Conservation (phyloP, 2,329 filamentous ascomycete genomes). For the Microsporum audouinii region DNA sequence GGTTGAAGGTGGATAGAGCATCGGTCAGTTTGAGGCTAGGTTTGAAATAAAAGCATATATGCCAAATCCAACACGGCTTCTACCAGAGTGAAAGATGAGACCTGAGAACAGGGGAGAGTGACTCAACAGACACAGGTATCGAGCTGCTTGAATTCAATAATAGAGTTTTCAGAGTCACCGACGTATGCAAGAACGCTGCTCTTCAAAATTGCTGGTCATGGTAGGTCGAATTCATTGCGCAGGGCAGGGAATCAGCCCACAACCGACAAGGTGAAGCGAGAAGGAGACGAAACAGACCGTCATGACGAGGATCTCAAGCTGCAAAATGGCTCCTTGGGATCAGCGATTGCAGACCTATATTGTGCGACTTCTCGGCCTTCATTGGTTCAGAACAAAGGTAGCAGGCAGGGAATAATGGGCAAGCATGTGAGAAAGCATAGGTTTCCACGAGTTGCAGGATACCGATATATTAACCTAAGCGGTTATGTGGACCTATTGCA, state of each 20-base stretch:
- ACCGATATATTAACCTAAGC: background rate
- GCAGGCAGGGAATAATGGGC: background rate
- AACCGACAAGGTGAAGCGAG: background rate
- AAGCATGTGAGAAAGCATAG: background rate
- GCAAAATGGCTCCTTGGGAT: background rate
- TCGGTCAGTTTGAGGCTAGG: background rate
- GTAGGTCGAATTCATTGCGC: background rate
- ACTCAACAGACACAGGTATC: background rate
- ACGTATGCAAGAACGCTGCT: background rate
- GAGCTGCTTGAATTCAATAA: background rate
- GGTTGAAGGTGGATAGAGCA: background rate
- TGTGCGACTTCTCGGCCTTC: background rate
- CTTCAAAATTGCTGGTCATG: background rate
- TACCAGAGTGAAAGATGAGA: background rate
- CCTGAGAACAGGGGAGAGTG: background rate
- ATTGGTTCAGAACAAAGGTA: background rate
- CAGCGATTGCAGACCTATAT: background rate
- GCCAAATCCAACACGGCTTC: too few relatives aligned
- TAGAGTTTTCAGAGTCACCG: background rate
- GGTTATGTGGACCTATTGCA: constrained; percentile 1
- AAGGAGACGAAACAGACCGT: background rate
- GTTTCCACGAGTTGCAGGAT: background rate
- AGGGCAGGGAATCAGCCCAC: background rate
- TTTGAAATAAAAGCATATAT: background rate
- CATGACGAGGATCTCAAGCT: background rate